Evolutionary conservation across 495 filamentous ascomycete genomes (phyloP).

Genomic region (Hypomontagnella monticulosa): DNA sequence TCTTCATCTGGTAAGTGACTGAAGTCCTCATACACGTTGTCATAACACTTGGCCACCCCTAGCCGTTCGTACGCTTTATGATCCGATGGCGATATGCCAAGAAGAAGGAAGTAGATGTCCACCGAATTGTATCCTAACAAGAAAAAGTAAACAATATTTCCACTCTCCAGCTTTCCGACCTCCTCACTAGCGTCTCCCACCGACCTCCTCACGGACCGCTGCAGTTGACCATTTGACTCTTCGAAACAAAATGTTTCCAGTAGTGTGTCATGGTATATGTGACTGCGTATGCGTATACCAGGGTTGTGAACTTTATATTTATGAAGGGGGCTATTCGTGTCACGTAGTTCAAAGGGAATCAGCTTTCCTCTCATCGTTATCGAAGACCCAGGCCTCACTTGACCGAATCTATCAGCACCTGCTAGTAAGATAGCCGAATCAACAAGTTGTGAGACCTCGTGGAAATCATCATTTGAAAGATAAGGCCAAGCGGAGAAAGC

Average conservation of each 20-base stretch:
- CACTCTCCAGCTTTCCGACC: not conserved
- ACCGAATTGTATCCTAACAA: not conserved
- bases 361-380: conserved; percentile 5
- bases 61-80: conserved; percentile 9
- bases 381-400: conserved; percentile 7
- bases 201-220: conserved; percentile 9
- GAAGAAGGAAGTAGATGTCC: not conserved
- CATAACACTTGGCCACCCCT: not conserved
- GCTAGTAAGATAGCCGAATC: not conserved
- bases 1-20: no score
- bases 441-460: not conserved
- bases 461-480: not conserved
- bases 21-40: no score
- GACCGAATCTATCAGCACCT: conserved; percentile 11
- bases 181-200: not conserved
- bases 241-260: conserved; percentile 9
- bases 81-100: conserved; percentile 7
- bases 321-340: no score
- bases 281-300: no score
- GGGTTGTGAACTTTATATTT: no score
- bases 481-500: not conserved
- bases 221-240: not conserved
- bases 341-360: not conserved
- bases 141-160: not conserved
- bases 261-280: not conserved